phyloP scores from a whole-genome alignment of 306 rosid species.

The Coriaria nepalensis region DNA sequence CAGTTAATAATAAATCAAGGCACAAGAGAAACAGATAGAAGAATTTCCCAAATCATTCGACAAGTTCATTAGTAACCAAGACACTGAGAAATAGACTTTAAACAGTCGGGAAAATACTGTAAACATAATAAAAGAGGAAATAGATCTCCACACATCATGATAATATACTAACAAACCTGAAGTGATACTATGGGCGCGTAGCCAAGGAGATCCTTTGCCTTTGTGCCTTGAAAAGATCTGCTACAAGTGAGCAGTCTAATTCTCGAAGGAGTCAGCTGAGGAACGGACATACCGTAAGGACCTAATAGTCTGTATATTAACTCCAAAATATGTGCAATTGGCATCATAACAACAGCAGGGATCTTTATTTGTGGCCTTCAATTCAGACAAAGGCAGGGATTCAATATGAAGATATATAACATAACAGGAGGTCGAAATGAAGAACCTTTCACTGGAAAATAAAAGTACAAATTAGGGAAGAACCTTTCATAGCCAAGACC shows the following conservation, averaged over 20 bases:
- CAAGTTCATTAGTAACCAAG: no score
- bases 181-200: slow-evolving; percentile 68
- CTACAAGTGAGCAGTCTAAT: slow-evolving; percentile 72
- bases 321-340: slow-evolving; percentile 81
- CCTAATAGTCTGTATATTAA: slow-evolving; percentile 64
- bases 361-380: slow-evolving; percentile 87
- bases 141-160: slow-evolving; percentile 2
- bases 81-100: no score
- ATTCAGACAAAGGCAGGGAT: slow-evolving; percentile 25
- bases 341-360: slow-evolving; percentile 70
- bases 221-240: slow-evolving; percentile 75
- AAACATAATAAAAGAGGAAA: no score
- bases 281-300: slow-evolving; percentile 93
- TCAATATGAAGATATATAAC: neutral
- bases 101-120: no score
- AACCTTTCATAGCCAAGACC: slow-evolving; percentile 93
- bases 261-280: slow-evolving; percentile 95
- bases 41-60: no score
- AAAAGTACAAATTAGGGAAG: slow-evolving; percentile 3
- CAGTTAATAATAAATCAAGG: no score
- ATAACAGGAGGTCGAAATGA: slow-evolving; percentile 1
- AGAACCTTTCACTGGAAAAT: neutral
- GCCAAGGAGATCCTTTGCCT: slow-evolving; percentile 76
- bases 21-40: no score
- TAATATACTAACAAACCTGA: slow-evolving; percentile 39